Percentiles rank a stretch among this genome's conserved stretches.
These are phyloP conservation scores for Linum usitatissimum DNA, from an alignment of 345 rosid genomes.

Conservation along the genomic window DNA sequence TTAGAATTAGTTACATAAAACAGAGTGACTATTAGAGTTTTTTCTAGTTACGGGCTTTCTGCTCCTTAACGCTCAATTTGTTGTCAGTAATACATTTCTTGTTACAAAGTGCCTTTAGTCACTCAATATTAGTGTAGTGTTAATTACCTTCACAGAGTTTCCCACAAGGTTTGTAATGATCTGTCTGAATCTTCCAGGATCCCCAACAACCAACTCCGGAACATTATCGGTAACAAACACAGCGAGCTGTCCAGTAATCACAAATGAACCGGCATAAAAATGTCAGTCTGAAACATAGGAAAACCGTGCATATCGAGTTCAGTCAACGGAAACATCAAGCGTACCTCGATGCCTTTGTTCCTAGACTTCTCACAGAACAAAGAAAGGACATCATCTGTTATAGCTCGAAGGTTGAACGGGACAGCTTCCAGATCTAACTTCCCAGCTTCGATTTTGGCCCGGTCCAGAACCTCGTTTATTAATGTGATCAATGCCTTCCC, in stretches of 20 bases:
- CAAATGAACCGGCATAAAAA: background rate
- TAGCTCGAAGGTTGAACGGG: slow-evolving; percentile 63
- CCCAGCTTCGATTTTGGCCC: slow-evolving; percentile 95
- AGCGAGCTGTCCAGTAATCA: slow-evolving; percentile 52
- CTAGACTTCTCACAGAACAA: slow-evolving; percentile 90
- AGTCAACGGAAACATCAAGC: background rate
- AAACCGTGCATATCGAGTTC: background rate
- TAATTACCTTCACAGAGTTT: slow-evolving; percentile 86
- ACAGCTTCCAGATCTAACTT: slow-evolving; percentile 82
- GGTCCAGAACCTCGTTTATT: slow-evolving; percentile 96
- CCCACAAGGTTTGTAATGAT: slow-evolving; percentile 92
- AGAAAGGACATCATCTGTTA: slow-evolving; percentile 93
- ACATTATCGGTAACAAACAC: slow-evolving; percentile 84
- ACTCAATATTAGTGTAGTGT: too few species aligned
- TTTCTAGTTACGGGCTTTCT: too few species aligned
- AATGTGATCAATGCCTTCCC: slow-evolving; percentile 88
- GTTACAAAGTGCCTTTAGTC: too few species aligned
- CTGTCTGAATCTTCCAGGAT: slow-evolving; percentile 96
- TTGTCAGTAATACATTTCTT: too few species aligned
- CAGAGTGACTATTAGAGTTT: too few species aligned
- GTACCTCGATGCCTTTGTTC: slow-evolving; percentile 82
- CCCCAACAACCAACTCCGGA: slow-evolving; percentile 77
- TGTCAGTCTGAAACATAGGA: slow-evolving; percentile 14
- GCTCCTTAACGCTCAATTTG: too few species aligned
- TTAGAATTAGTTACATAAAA: too few species aligned